These are phyloP conservation scores for Themeda triandra DNA, from an alignment of 176 grass and related monocot genomes.

Conservation along the genomic window DNA sequence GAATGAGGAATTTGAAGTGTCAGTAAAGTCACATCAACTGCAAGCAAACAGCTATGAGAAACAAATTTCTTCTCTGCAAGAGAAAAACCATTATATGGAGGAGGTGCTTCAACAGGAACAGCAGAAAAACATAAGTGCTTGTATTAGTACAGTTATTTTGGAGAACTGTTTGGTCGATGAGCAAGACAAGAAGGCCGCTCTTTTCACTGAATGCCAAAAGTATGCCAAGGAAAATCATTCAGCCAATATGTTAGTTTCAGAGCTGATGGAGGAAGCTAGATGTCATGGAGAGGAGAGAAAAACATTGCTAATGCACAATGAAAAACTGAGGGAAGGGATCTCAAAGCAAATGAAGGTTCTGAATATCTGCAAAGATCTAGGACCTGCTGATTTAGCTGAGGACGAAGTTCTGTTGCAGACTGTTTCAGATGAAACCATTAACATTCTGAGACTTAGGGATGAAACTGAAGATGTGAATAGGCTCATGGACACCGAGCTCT, in stretches of 20 bases:
- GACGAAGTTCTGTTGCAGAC: constrained; percentile 59
- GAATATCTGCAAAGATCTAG: constrained; percentile 47
- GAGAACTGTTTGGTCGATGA: constrained; percentile 65
- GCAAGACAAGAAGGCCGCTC: constrained; percentile 45
- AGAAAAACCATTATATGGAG: constrained; percentile 43
- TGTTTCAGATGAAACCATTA: constrained; percentile 52
- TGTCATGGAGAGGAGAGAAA: constrained; percentile 43
- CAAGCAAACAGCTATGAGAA: constrained; percentile 27
- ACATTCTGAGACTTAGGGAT: constrained; percentile 55
- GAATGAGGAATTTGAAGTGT: constrained; percentile 44
- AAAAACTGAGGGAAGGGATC: constrained; percentile 63
- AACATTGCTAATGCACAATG: constrained; percentile 49
- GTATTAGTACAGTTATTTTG: constrained; percentile 58
- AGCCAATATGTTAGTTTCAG: constrained; percentile 50
- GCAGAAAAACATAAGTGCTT: constrained; percentile 42
- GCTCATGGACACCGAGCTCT: constrained; percentile 57
- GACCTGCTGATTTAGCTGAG: constrained; percentile 43
- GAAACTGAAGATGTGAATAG: constrained; percentile 56
- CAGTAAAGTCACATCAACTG: constrained; percentile 46
- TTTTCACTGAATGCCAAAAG: constrained; percentile 47
- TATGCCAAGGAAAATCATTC: constrained; percentile 42
- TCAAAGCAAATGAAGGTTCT: constrained; percentile 54
- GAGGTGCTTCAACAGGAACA: constrained; percentile 62
- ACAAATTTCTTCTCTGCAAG: constrained; percentile 58
- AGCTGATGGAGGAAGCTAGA: constrained; percentile 56